Conservation (phyloP, 2,329 filamentous ascomycete species). For the Pseudocercospora musae region DNA sequence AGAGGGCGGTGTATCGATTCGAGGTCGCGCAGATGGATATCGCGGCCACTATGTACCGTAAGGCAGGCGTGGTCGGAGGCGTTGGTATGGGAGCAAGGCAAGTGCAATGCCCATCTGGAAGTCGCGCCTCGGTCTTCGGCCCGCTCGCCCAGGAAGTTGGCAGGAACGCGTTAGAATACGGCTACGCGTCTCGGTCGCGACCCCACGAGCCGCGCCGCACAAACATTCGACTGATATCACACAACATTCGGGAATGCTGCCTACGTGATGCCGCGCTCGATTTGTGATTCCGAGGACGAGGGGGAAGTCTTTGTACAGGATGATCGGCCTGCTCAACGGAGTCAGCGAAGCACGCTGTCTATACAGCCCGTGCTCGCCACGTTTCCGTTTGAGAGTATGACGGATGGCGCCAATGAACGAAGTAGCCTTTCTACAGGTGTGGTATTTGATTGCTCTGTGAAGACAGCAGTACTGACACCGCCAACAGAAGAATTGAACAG, state of each 20-base stretch:
- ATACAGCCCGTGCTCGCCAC: conserved; percentile 5
- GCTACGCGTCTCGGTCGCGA: conserved; percentile 9
- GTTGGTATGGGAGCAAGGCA: conserved; percentile 2
- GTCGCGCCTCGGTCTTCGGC: neutral
- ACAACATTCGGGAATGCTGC: neutral
- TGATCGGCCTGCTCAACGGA: conserved; percentile 11
- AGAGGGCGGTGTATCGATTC: conserved; percentile 10
- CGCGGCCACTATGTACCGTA: neutral
- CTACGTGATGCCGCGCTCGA: conserved; percentile 17
- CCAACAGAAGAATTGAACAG: conserved; percentile 20
- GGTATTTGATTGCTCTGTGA: neutral
- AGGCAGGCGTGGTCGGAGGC: conserved; percentile 2
- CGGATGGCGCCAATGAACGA: conserved; percentile 3
- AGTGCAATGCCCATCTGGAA: conserved; percentile 10
- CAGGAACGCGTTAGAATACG: too few relatives aligned
- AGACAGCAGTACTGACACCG: conserved; percentile 5
- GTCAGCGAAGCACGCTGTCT: conserved; percentile 9
- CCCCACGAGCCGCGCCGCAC: conserved; percentile 6
- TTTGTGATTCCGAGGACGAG: conserved; percentile 20
- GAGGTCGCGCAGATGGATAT: conserved; percentile 16
- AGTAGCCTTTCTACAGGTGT: conserved; percentile 20
- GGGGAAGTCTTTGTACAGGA: conserved; percentile 15
- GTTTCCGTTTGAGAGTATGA: neutral
- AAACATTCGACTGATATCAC: neutral
- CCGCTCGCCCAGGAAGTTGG: neutral